phyloP scores from a whole-genome alignment of 352 stramenopile genomes.

The Pythium brassicae region DNA sequence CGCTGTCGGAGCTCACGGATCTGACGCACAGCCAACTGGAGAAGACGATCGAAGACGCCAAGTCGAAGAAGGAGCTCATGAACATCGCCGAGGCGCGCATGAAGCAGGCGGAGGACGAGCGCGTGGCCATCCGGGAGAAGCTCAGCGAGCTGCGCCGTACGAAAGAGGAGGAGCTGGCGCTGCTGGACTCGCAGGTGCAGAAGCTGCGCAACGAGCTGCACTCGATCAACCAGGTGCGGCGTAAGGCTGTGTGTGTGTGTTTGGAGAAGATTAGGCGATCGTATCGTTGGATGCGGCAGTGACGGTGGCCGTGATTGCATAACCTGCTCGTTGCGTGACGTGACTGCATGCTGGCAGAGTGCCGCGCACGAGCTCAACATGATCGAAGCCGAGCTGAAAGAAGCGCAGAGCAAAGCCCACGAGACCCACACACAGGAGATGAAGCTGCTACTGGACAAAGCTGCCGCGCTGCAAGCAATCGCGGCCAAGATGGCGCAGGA shows the following conservation, averaged over 20 bases:
- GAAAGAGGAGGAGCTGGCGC: constrained; percentile 78
- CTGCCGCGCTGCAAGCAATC: constrained; percentile 44
- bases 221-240: constrained; percentile 56
- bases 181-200: constrained; percentile 76
- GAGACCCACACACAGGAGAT: constrained; percentile 81
- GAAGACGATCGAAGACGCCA: constrained; percentile 83
- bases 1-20: constrained; percentile 78
- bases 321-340: background rate
- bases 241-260: background rate
- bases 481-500: constrained; percentile 71
- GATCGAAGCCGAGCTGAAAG: constrained; percentile 75
- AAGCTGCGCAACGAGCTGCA: constrained; percentile 79
- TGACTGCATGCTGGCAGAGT: constrained; percentile 20
- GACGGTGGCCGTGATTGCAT: too few species aligned
- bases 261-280: too few species aligned
- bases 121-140: constrained; percentile 68
- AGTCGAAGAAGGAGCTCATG: constrained; percentile 80
- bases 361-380: constrained; percentile 68
- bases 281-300: too few species aligned
- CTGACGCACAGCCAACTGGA: constrained; percentile 70
- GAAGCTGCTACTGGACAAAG: constrained; percentile 56
- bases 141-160: constrained; percentile 70
- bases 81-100: constrained; percentile 68
- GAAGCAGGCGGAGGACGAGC: constrained; percentile 81
- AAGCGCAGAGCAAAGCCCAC: constrained; percentile 64